Base-by-base conservation (phyloP, 106 monocot species). In the Dactylorhiza incarnata region DNA sequence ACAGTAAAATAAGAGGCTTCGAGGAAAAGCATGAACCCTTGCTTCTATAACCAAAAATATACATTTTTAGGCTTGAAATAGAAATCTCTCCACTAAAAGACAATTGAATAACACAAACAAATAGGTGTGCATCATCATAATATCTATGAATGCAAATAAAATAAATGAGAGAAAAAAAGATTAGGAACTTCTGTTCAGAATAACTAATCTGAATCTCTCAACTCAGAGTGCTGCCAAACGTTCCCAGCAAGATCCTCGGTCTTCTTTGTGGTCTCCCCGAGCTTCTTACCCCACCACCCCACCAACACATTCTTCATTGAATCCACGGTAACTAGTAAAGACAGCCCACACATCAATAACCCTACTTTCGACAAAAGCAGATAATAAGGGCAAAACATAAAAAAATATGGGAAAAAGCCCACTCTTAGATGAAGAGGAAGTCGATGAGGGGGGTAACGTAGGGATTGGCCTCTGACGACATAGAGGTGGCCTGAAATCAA, bases 161-260 rank as follows among this genome's bases (percentile, higher is more conserved):
- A 48, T 49, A 49, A 72, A 46, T 43, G 3, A 69, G 6, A 69
- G 45, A 5, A 44, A 69, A 17, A 6, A 46, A 43, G 45, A 45
- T 45, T 17, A 45, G n/a, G 8, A 46, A 69, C n/a, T 69, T 69
- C 6, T 50, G 37, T 65, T 11, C 10, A 65, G 11, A 8, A 13
- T 11, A 65, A 12, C 12, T 29, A 8, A 29, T 65, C 13, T 12
- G 58, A 59, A 59, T 59, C 19, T 59, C 22, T 59, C 9, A 13
- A 68, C 80, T 80, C 68, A 80, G 74, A 80, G 74, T 80, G 80
- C 43, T 80, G 80, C 80, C 74, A 80, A 49, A 80, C 63, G 19
- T 80, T 80, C 12, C 80, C 80, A 66, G 80, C 80, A 46, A 80
- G 23, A 80, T 80, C 80, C 53, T 80, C 80, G 0, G 80, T 74